Evolutionary conservation across 108 stramenopile species (phyloP).

Genomic region (Skeletonema costatum): DNA sequence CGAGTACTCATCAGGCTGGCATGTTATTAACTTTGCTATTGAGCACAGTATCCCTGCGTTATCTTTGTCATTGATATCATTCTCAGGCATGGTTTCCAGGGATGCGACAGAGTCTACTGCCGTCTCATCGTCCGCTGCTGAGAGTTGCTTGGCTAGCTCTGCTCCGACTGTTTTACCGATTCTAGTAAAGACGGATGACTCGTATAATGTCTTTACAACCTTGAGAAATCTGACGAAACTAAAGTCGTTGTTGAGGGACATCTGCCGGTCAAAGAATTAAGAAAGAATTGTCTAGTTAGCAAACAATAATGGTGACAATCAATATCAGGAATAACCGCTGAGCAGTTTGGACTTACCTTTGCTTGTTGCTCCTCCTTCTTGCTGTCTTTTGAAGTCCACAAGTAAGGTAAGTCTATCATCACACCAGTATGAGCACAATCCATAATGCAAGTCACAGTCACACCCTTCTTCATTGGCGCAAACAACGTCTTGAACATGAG

Average conservation of each 20-base stretch:
- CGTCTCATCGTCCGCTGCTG: slow-evolving; percentile 38
- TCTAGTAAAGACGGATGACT: slow-evolving; percentile 75
- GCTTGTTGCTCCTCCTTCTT: slow-evolving; percentile 37
- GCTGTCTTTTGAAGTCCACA: slow-evolving; percentile 71
- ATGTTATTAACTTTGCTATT: slow-evolving; percentile 35
- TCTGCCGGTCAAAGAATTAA: slow-evolving; percentile 18
- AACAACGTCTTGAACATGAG: slow-evolving; percentile 81
- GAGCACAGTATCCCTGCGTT: not conserved
- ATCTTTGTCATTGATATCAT: not conserved
- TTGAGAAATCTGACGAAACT: slow-evolving; percentile 87
- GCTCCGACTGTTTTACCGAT: slow-evolving; percentile 35
- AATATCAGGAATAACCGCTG: not conserved
- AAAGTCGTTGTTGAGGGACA: slow-evolving; percentile 81
- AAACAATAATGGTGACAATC: not conserved
- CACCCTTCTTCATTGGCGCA: slow-evolving; percentile 84
- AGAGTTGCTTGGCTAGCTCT: slow-evolving; percentile 35
- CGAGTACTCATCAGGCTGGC: slow-evolving; percentile 31
- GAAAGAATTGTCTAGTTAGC: not conserved
- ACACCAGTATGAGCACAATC: slow-evolving; percentile 86
- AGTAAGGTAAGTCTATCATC: slow-evolving; percentile 82
- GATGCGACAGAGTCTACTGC: slow-evolving; percentile 26
- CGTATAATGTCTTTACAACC: slow-evolving; percentile 87
- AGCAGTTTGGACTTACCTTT: slow-evolving; percentile 36
- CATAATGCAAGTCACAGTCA: slow-evolving; percentile 77
- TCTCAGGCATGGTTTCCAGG: slow-evolving; percentile 40